Evolutionary conservation across 1,139 yeast species (phyloP), one percentile per base, ranked within the genome.

Genomic region (Diutina sp.): DNA sequence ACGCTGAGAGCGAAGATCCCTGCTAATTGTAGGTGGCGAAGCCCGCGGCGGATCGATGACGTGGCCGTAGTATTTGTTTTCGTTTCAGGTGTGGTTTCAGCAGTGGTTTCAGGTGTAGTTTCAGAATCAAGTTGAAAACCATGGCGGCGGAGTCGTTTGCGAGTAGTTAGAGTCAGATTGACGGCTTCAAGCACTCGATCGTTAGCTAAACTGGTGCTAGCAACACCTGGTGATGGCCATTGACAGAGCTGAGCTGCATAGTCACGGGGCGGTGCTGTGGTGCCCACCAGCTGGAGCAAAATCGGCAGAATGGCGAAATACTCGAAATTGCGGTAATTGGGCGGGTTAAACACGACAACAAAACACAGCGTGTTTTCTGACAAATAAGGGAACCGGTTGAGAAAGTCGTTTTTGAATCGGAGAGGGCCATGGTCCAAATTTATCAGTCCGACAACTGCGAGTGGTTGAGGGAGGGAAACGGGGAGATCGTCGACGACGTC

Each of bases 301-400:
- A 86, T 87, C 0, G 97, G 96, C 29, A 77, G 73, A 5, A 87
- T 69, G 0, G 97, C 85, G 62, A 84, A 87, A 67, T 87, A 90
- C 64, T 91, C 97, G 76, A 93, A 78, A 59, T 82, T 79, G 51
- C 76, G 75, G 30, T 87, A 83, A 56, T 81, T 79, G 0, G 98
- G 98, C 1, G 95, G 88, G 44, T 81, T 80, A 67, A 84, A 91
- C 18, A 79, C 63, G 2, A 91, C 73, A 1, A 89, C 53, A 32
- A 50, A 50, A 18, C 53, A 50, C 16, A 38, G 28, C 4, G 8
- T 7, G 14, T 30, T 32, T 1, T 28, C 28, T 1, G 53, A 44
- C 3, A 50, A 6, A n/a, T 50, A 50, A 1, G 53, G 53, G 6
- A 32, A 50, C n/a, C 53, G 53, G 16, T 50, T 50, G 2, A 50